Percentiles rank a stretch among this genome's conserved stretches.
Conservation (phyloP, 441 rosid species). For the Heliophila coronopifolia region DNA sequence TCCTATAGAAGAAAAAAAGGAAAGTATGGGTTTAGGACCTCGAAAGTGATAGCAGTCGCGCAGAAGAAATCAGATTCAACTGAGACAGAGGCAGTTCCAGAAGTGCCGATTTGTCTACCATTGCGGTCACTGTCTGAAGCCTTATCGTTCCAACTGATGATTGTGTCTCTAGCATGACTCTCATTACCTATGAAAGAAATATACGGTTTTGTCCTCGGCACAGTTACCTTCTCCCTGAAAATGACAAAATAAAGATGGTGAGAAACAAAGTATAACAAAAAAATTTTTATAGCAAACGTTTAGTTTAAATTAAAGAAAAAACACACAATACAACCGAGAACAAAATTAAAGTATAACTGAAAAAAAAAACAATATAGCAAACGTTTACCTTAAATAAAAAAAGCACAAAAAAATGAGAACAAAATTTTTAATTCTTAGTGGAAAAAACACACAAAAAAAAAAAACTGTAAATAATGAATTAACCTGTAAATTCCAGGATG, state of each 20-base stretch:
- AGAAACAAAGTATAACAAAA: too few species aligned
- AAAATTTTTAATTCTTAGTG: neutral
- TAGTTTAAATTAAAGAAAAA: too few species aligned
- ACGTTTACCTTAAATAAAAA: too few species aligned
- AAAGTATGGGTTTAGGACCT: conserved; percentile 34
- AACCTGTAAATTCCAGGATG: conserved; percentile 88
- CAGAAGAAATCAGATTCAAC: conserved; percentile 71
- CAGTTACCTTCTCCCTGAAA: conserved; percentile 61
- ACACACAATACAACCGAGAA: too few species aligned
- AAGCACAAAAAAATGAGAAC: neutral
- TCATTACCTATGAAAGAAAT: conserved; percentile 69
- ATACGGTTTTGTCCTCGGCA: conserved; percentile 65
- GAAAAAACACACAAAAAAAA: too few species aligned
- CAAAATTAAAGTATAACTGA: too few species aligned
- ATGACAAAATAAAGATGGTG: neutral
- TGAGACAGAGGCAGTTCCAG: conserved; percentile 62
- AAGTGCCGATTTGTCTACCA: conserved; percentile 66
- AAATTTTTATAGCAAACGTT: too few species aligned
- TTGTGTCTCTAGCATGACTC: conserved; percentile 33
- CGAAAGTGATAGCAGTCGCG: conserved; percentile 72
- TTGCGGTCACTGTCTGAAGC: conserved; percentile 53
- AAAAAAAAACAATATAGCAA: too few species aligned
- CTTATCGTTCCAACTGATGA: conserved; percentile 64
- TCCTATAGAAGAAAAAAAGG: neutral
- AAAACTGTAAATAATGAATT: too few species aligned